Percentiles rank a stretch among this genome's conserved stretches.
phyloP scores from a whole-genome alignment of 306 rosid genomes.

The cucumber (Cucumis sativus) region DNA sequence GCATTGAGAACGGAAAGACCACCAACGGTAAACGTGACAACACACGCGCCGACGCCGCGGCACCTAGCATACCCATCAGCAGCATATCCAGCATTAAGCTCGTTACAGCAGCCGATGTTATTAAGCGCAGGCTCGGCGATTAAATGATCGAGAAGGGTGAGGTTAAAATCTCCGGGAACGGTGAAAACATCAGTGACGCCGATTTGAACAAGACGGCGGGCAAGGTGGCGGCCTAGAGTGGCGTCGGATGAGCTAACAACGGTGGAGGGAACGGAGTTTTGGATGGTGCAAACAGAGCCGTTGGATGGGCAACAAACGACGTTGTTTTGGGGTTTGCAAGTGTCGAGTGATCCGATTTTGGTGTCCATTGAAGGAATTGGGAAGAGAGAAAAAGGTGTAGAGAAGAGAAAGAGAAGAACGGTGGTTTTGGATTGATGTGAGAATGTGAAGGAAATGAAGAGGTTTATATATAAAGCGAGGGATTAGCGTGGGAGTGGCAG shows the following conservation, averaged over 20 bases:
- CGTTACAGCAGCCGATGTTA: conserved; percentile 43
- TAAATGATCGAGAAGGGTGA: conserved; percentile 44
- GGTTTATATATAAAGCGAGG: background rate
- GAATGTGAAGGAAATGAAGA: background rate
- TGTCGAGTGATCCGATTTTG: conserved; percentile 26
- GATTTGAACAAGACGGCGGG: conserved; percentile 32
- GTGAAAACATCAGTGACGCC: conserved; percentile 44
- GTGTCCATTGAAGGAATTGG: conserved; percentile 18
- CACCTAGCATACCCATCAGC: conserved; percentile 49
- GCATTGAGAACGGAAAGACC: conserved; percentile 44
- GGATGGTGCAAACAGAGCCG: conserved; percentile 16
- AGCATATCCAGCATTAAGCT: conserved; percentile 57
- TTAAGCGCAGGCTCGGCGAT: conserved; percentile 35
- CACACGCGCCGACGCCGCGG: conserved; percentile 51
- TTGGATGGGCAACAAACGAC: conserved; percentile 14
- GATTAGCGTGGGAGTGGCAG: background rate
- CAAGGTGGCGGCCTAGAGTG: conserved; percentile 41
- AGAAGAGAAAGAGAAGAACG: background rate
- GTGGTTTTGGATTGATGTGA: background rate
- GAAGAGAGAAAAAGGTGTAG: background rate
- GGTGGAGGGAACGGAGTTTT: conserved; percentile 6
- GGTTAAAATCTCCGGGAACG: conserved; percentile 52
- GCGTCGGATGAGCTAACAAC: conserved; percentile 13
- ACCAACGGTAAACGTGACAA: conserved; percentile 44
- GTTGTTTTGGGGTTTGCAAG: conserved; percentile 5